A percentile compares a stretch with the other conserved stretches of the same genome.
Conservation (phyloP, 768 basidiomycete genomes). For the Mycena alexandri region DNA sequence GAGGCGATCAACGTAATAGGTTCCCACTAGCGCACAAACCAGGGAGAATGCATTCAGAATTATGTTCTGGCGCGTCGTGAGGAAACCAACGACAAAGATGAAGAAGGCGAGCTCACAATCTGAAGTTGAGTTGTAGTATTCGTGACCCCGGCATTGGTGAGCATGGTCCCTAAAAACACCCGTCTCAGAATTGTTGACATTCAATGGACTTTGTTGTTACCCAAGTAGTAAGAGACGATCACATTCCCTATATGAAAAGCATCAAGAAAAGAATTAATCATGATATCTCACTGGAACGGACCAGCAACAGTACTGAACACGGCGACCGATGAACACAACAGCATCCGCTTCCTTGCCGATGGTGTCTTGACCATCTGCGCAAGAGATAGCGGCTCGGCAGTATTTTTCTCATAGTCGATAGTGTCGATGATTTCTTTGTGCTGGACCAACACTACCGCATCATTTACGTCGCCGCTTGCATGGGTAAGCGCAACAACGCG, state of each 20-base stretch:
- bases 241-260: slow-evolving; percentile 36
- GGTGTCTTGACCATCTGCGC: slow-evolving; percentile 40
- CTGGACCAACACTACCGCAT: slow-evolving; percentile 45
- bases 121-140: slow-evolving; percentile 40
- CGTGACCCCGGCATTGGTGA: slow-evolving; percentile 39
- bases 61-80: slow-evolving; percentile 34
- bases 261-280: neutral
- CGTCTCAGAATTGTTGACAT: neutral
- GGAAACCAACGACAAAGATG: neutral
- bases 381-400: slow-evolving; percentile 34
- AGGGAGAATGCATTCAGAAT: slow-evolving; percentile 43
- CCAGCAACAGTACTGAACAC: slow-evolving; percentile 44
- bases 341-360: slow-evolving; percentile 39
- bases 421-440: slow-evolving; percentile 51
- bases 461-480: slow-evolving; percentile 43
- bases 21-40: slow-evolving; percentile 37
- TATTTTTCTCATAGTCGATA: slow-evolving; percentile 46
- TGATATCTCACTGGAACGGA: neutral
- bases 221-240: slow-evolving; percentile 41
- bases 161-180: slow-evolving; percentile 29
- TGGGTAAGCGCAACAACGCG: slow-evolving; percentile 46
- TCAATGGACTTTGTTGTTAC: neutral
- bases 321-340: slow-evolving; percentile 38
- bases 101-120: slow-evolving; percentile 32
- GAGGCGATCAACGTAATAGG: slow-evolving; percentile 39